Evolutionary conservation across 1,139 yeast genomes (phyloP), one percentile per base, ranked within the genome.

Genomic region (Geotrichum restrictum): DNA sequence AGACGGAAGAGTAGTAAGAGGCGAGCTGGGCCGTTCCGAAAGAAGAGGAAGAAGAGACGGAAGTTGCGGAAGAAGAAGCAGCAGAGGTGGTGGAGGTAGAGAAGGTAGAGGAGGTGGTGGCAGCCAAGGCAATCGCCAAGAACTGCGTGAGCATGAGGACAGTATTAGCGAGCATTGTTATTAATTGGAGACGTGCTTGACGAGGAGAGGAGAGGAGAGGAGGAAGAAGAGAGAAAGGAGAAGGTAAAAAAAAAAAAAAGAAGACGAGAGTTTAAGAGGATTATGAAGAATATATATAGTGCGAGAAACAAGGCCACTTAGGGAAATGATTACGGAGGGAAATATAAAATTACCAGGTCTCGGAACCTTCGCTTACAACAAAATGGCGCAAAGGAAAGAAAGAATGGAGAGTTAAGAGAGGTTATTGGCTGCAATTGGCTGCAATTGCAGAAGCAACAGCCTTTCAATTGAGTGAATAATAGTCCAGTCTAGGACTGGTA

Each of bases 1-100:
- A 11, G 22, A 52, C 16, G 40, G 42, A 39, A 14, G 46, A 39
- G 47, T 40, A 45, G 46, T 40, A 50, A 16, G 45, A 31, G 16
- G 21, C 45, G 24, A 34, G 27, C 32, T 16, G 16, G 10, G 46
- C 31, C n/a, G 36, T 13, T 33, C 14, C 21, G 16, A 18, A 31
- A 19, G 29, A 29, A 16, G 29, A 38, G 21, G 38, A 46, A 5
- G 27, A 38, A n/a, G 29, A 13, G 29, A 13, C 8, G n/a, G 37
- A 6, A 24, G 29, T 14, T 3, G 31, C 21, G 22, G 39, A 13
- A 10, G 42, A 39, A 8, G 10, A 2, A 11, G 29, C 4, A 4
- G 42, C 29, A 13, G 31, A 19, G 6, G 18, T 2, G 2, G 14
- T n/a, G n/a, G 37, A 13, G n/a, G 37, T 11, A 5, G 37, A n/a